These are phyloP conservation scores for Cryptosporidium tyzzeri DNA, from an alignment of 169 alveolate genomes.

Conservation along the genomic window DNA sequence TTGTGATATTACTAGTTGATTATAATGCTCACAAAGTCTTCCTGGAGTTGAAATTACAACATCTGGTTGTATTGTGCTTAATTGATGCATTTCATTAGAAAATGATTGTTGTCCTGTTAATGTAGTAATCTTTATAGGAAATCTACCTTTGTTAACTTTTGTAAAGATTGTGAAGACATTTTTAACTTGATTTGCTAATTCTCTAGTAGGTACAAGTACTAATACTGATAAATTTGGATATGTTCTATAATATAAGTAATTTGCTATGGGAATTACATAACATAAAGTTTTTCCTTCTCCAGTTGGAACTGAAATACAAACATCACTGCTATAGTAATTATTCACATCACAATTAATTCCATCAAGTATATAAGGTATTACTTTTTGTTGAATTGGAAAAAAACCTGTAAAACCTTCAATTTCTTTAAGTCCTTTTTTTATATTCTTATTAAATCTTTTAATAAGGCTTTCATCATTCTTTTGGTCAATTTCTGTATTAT, in stretches of 20 bases:
- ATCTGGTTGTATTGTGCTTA: constrained; percentile 47
- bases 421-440: constrained; percentile 39
- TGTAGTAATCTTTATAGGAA: constrained; percentile 39
- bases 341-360: constrained; percentile 33
- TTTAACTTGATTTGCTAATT: constrained; percentile 90
- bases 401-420: constrained; percentile 25
- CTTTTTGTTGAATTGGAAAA: constrained; percentile 64
- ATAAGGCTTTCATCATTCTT: not conserved
- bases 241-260: constrained; percentile 76
- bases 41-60: constrained; percentile 64
- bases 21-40: constrained; percentile 67
- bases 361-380: constrained; percentile 50
- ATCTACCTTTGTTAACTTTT: constrained; percentile 44
- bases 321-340: constrained; percentile 74
- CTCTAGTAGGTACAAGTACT: constrained; percentile 92
- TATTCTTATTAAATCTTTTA: constrained; percentile 15
- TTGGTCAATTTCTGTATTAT: not conserved
- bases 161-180: constrained; percentile 86
- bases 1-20: constrained; percentile 10
- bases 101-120: constrained; percentile 70
- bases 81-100: constrained; percentile 43
- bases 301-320: constrained; percentile 81
- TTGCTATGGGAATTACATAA: constrained; percentile 78
- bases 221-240: constrained; percentile 81
- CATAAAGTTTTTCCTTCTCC: constrained; percentile 82